A percentile compares a stretch with the other conserved stretches of the same genome.
These are phyloP conservation scores for Phytophthora colocasiae DNA, from an alignment of 352 stramenopile species.

Conservation along the genomic window DNA sequence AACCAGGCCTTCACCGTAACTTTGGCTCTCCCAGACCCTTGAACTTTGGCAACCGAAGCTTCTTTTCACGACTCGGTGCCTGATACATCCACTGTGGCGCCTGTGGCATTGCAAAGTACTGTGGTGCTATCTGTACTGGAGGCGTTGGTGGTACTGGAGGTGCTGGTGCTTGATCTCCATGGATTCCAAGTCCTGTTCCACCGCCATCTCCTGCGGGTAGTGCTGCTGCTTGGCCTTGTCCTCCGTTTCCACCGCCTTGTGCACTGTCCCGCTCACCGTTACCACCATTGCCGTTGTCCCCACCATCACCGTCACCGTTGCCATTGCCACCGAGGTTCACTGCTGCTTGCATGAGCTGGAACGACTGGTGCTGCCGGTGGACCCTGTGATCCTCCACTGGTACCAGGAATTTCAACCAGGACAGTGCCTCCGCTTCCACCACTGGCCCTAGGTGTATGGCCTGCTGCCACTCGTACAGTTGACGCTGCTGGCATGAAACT, in stretches of 20 bases:
- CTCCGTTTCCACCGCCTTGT: too few species aligned
- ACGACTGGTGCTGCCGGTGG: neutral
- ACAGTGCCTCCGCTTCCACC: neutral
- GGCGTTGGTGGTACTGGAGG: too few species aligned
- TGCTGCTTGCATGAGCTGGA: too few species aligned
- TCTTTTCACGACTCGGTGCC: neutral
- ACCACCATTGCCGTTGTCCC: too few species aligned
- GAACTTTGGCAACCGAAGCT: neutral
- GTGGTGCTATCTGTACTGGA: neutral
- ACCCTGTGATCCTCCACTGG: neutral
- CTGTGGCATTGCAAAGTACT: neutral
- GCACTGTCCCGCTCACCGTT: too few species aligned
- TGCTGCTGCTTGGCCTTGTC: too few species aligned
- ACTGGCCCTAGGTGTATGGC: neutral
- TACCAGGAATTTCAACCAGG: neutral
- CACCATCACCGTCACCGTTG: too few species aligned
- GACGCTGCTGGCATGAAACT: neutral
- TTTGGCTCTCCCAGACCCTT: neutral
- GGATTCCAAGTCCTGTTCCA: too few species aligned
- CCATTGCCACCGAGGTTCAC: too few species aligned
- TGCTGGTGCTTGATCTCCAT: too few species aligned
- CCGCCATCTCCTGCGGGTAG: too few species aligned
- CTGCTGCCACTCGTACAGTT: neutral
- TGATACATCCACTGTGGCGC: neutral
- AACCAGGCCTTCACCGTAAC: constrained; percentile 1